These are phyloP conservation scores for Datura wrightii DNA, from an alignment of 257 asterid genomes.

Conservation along the genomic window DNA sequence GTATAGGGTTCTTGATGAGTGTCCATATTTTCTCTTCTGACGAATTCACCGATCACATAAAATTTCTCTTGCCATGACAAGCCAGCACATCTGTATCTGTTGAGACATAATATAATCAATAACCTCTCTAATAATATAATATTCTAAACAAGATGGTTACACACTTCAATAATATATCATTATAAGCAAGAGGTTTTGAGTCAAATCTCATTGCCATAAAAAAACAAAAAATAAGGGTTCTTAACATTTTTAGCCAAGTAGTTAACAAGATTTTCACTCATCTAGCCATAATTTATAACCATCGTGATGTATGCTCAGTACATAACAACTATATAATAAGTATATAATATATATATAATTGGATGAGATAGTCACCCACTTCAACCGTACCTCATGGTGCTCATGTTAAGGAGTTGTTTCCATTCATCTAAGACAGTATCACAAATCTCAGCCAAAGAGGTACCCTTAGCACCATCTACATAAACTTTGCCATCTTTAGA, in stretches of 20 bases:
- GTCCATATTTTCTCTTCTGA: constrained; percentile 34
- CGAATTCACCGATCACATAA: constrained; percentile 63
- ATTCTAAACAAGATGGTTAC: neutral
- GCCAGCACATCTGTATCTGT: constrained; percentile 61
- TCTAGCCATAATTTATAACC: neutral
- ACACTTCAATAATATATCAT: neutral
- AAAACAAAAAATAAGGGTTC: neutral
- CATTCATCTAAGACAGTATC: constrained; percentile 54
- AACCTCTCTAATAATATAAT: neutral
- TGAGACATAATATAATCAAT: neutral
- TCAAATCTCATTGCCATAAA: neutral
- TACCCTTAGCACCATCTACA: constrained; percentile 59
- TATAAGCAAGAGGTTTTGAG: neutral
- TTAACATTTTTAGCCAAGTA: neutral
- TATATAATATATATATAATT: neutral
- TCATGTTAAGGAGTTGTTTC: constrained; percentile 59
- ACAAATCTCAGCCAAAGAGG: constrained; percentile 59
- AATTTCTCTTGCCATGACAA: constrained; percentile 55
- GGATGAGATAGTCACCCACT: neutral
- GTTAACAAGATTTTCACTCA: neutral
- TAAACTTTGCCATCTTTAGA: constrained; percentile 47
- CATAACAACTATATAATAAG: neutral
- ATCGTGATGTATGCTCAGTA: neutral
- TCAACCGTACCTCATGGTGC: constrained; percentile 41
- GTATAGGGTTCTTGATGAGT: constrained; percentile 45